phyloP scores from a whole-genome alignment of 2,329 filamentous ascomycete species.

The Sclerotinia spermophila region DNA sequence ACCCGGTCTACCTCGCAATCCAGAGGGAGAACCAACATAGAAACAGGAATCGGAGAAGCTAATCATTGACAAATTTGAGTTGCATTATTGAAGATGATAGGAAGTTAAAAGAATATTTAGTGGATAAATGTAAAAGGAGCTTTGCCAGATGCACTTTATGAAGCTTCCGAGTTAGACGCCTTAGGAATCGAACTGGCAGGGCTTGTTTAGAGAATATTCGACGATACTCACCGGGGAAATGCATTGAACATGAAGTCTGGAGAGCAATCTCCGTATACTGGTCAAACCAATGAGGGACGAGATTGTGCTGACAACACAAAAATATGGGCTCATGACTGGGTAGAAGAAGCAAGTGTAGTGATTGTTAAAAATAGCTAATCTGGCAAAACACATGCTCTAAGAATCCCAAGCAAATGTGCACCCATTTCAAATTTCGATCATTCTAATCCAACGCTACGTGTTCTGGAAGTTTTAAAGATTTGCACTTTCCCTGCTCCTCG shows the following conservation, averaged over 20 bases:
- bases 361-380: background rate
- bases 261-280: background rate
- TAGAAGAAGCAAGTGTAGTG: background rate
- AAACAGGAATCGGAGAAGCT: background rate
- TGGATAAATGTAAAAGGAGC: background rate
- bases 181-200: background rate
- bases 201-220: background rate
- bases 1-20: background rate
- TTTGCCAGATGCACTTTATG: background rate
- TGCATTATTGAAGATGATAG: background rate
- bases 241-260: background rate
- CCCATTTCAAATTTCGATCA: background rate
- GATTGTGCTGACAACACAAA: background rate
- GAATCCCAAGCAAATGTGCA: background rate
- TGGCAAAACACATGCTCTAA: background rate
- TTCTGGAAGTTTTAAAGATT: background rate
- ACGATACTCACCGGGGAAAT: background rate
- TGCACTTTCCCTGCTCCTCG: background rate
- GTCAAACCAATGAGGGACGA: background rate
- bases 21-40: rapidly evolving
- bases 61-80: background rate
- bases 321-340: background rate
- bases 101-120: background rate
- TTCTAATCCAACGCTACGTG: no score
- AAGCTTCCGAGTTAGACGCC: background rate